phyloP scores from a whole-genome alignment of 2,329 filamentous ascomycete genomes.

The Pseudogymnoascus sp. region DNA sequence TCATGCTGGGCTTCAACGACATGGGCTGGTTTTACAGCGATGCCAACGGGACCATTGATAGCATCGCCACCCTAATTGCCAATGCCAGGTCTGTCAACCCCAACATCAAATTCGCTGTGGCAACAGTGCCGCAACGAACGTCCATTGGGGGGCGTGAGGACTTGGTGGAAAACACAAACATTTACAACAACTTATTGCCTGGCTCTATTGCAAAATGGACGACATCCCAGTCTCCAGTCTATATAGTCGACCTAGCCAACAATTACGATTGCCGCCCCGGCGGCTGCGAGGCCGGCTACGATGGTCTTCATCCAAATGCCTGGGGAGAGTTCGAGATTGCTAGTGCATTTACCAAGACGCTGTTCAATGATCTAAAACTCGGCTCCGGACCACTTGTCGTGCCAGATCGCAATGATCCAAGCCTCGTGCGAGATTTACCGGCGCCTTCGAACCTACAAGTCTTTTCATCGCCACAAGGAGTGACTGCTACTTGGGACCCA shows the following conservation, averaged over 20 bases:
- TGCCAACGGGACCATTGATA: constrained; percentile 5
- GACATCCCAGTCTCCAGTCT: constrained; percentile 27
- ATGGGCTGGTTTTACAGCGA: constrained; percentile 17
- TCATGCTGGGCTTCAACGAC: constrained; percentile 21
- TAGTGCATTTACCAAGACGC: constrained; percentile 30
- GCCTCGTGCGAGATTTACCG: not conserved
- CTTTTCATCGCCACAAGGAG: not conserved
- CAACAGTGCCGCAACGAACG: constrained; percentile 13
- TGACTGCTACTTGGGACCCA: not conserved
- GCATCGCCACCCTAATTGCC: constrained; percentile 12
- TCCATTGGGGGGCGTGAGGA: constrained; percentile 15
- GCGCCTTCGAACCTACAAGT: not conserved
- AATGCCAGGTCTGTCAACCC: constrained; percentile 16
- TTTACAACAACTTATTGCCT: constrained; percentile 21
- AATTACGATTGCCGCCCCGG: no score
- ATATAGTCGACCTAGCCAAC: constrained; percentile 19
- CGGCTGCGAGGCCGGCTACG: constrained; percentile 28
- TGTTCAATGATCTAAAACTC: not conserved
- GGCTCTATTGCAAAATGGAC: constrained; percentile 26
- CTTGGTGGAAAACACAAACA: constrained; percentile 30
- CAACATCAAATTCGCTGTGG: constrained; percentile 15
- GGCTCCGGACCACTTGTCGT: not conserved
- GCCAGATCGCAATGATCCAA: not conserved
- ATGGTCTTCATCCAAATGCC: constrained; percentile 39
- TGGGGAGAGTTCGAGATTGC: constrained; percentile 40